Conservation (phyloP, 345 rosid genomes). For the Hibiscus mutabilis region DNA sequence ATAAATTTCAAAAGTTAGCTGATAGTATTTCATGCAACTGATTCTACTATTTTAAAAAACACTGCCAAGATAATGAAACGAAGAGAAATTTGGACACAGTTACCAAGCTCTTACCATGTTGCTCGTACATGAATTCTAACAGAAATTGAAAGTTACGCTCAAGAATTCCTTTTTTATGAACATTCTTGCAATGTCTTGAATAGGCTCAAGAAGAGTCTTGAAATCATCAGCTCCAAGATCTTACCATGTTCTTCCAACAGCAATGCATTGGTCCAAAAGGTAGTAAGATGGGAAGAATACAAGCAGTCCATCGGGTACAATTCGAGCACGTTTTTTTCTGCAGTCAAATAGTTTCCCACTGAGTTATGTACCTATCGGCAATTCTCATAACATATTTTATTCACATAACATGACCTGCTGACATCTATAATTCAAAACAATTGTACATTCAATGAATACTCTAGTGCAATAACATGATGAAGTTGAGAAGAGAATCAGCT, state of each 20-base stretch:
- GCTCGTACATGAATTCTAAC: too few relatives aligned
- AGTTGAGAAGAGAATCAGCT: background rate
- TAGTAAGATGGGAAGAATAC: conserved; percentile 95
- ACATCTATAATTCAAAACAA: background rate
- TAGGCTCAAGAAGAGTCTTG: conserved; percentile 43
- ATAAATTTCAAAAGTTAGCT: too few relatives aligned
- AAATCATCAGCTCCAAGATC: conserved; percentile 37
- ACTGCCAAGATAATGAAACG: too few relatives aligned
- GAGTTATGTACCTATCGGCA: background rate
- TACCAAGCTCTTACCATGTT: too few relatives aligned
- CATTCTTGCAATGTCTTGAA: conserved; percentile 61
- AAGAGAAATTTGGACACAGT: too few relatives aligned
- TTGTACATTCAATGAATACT: background rate
- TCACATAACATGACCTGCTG: background rate
- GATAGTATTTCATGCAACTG: too few relatives aligned
- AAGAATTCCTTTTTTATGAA: conserved; percentile 55
- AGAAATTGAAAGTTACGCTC: too few relatives aligned
- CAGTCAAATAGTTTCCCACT: background rate
- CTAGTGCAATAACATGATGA: background rate
- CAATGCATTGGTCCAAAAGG: conserved; percentile 67
- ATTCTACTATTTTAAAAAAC: too few relatives aligned
- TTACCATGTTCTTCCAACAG: too few relatives aligned
- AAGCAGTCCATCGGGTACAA: conserved; percentile 91
- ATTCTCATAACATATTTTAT: background rate
- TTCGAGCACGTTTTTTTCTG: conserved; percentile 30